phyloP scores from a whole-genome alignment of 495 filamentous ascomycete species.

The Lasiosphaeriaceae sp. region DNA sequence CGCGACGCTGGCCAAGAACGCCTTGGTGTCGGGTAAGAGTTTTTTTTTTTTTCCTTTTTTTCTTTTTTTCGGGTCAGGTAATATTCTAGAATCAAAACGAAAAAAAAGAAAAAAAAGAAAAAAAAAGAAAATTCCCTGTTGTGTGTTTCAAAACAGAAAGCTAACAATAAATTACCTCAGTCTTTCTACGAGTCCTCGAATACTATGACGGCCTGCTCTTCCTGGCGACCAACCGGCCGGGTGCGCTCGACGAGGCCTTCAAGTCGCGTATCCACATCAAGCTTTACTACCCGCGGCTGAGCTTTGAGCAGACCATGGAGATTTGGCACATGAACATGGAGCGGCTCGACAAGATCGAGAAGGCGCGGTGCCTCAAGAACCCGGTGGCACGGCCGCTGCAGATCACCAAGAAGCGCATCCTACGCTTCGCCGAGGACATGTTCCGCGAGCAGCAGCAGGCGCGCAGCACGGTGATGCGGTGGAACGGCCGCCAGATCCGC shows the following conservation, averaged over 20 bases:
- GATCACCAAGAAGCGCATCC: slow-evolving; percentile 9
- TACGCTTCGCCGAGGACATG: slow-evolving; percentile 12
- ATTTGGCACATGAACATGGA: slow-evolving; percentile 79
- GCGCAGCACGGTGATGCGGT: slow-evolving; percentile 55
- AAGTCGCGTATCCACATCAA: slow-evolving; percentile 47
- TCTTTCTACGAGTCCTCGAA: slow-evolving; percentile 49
- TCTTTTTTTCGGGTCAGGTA: no score
- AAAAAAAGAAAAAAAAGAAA: no score
- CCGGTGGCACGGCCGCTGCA: slow-evolving; percentile 23
- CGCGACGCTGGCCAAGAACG: slow-evolving; percentile 7
- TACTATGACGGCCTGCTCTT: slow-evolving; percentile 51
- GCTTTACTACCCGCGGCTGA: slow-evolving; percentile 54
- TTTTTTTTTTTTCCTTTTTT: background rate
- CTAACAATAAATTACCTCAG: no score
- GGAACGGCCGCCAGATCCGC: slow-evolving; percentile 45
- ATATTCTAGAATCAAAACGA: no score
- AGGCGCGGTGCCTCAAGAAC: slow-evolving; percentile 29
- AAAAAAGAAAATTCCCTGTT: no score
- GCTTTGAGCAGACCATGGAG: slow-evolving; percentile 64
- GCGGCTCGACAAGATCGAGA: slow-evolving; percentile 49
- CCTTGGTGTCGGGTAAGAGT: slow-evolving; percentile 38
- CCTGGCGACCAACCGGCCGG: slow-evolving; percentile 50
- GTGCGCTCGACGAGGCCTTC: slow-evolving; percentile 45
- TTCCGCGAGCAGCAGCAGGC: background rate
- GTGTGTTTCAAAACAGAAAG: no score